These are phyloP conservation scores for Tetrapisispora pingtungensis DNA, from an alignment of 805 yeast species.

Conservation along the genomic window DNA sequence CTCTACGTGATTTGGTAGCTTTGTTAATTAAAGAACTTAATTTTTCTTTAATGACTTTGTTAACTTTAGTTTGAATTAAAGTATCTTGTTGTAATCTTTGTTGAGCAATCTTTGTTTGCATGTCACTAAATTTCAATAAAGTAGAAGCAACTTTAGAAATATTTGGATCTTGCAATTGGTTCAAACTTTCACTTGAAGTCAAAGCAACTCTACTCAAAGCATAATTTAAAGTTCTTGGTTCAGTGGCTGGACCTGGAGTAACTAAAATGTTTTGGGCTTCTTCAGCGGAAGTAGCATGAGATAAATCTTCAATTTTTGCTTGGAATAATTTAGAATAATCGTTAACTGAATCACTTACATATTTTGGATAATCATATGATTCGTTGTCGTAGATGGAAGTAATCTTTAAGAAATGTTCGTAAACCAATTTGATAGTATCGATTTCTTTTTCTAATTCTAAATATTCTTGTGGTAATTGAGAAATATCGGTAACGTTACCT, in stretches of 20 bases:
- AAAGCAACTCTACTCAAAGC: constrained; percentile 72
- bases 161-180: constrained; percentile 23
- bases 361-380: constrained; percentile 75
- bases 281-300: constrained; percentile 65
- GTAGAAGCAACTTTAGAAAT: constrained; percentile 50
- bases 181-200: constrained; percentile 29
- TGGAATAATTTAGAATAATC: constrained; percentile 61
- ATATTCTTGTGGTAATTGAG: constrained; percentile 78
- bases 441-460: constrained; percentile 61
- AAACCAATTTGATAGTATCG: constrained; percentile 62
- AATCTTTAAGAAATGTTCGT: constrained; percentile 45
- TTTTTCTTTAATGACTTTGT: constrained; percentile 52
- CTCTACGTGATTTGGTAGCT: constrained; percentile 58
- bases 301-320: constrained; percentile 52
- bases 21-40: constrained; percentile 50
- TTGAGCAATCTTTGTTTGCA: constrained; percentile 67
- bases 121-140: constrained; percentile 55
- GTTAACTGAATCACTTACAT: constrained; percentile 59
- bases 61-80: constrained; percentile 57
- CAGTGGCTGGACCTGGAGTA: constrained; percentile 31
- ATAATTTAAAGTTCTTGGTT: constrained; percentile 75
- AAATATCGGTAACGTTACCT: constrained; percentile 72
- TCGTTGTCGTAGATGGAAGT: constrained; percentile 56
- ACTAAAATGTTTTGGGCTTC: constrained; percentile 35
- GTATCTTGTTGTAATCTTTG: constrained; percentile 77